Base-by-base conservation (phyloP, 2,329 filamentous ascomycete species). In the Zelopaecilomyces penicillatus region DNA sequence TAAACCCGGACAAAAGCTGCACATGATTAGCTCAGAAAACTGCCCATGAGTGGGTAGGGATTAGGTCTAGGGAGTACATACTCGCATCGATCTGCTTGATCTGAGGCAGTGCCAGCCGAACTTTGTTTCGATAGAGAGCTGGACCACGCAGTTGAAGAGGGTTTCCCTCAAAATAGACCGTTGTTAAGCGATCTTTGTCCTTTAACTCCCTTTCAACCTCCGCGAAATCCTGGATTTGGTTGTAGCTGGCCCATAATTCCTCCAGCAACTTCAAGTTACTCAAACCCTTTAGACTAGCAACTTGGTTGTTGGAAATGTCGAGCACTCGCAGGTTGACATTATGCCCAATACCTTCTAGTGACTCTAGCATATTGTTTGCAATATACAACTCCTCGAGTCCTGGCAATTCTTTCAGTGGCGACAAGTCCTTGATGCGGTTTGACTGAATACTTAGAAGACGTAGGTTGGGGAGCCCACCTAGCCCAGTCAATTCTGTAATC, bases 151-250 rank as follows among this genome's bases (percentile, higher is more conserved):
- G 73, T 68, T 98, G 93, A 55, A 98, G 65, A 28, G 90, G 91
- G 57, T 95, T 96, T 1, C 89, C 90, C 62, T 98, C 93, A 53
- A 98, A 94, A 62, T 98, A 98, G 8, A 98, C 91, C 1, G 93
- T 96, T 48, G 83, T 80, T 54, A 97, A 66, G 33, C 82, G 70
- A 59, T 85, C 71, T 70, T 95, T 96, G 59, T 93, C 85, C 42
- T 68, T 75, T 51, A 98, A 66, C 55, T 86, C 78, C 45, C 75
- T 76, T 67, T 96, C 85, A 3, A 97, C 77, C 58, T 97, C 90
- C 37, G 74, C 71, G 57, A 97, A 95, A 60, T 87, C 87, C 19
- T 68, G 69, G 28, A 98, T 65, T 55, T 85, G 73, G 65, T 95
- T 97, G 65, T 90, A 89, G 55, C 87, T 93, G 11, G 89, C 93